Evolutionary conservation across 768 basidiomycete genomes (phyloP), one percentile per base, ranked within the genome.

Genomic region (Suillus occidentalis): DNA sequence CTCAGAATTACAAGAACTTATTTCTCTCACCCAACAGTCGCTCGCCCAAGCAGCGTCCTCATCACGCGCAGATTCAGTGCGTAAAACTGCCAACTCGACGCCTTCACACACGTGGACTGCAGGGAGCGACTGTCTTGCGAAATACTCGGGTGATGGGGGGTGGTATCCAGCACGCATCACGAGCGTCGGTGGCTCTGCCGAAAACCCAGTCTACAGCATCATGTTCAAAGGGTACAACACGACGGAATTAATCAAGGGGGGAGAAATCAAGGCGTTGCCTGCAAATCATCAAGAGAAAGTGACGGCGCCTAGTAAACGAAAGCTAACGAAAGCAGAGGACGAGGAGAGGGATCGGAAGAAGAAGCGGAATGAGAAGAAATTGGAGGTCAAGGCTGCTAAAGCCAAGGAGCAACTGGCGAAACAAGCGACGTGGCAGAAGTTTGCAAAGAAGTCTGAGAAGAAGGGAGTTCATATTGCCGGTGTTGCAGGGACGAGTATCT

Each of bases 321-420:
- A 93, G 82, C 77, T 90, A 72, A 86, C 79, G 60, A 89, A 89
- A 72, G 88, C 77, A 70, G 93, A 95, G 76, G 94, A 95, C 75
- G 92, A 92, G 70, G 94, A 95, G 79, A 83, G 87, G 76, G 94
- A 95, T 69, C 80, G 78, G 76, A 95, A 94, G 86, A 92, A 93
- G 84, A 95, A 95, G 82, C 94, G 94, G 82, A 95, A 94, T 72
- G 94, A 95, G 82, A 95, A 95, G 82, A 95, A 95, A 77, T 69
- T 93, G 49, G 94, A 95, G 80, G 84, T 80, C 20, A 87, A 85
- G 71, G 93, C 92, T 42, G 85, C 87, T 10, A 96, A 96, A 78
- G 91, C 93, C 12, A 93, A 94, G 76, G 94, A 96, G 73, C 94
- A 96, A 79, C 82, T 79, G 39, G 82, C 81, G 67, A 94, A 94